Evolutionary conservation across 225 moss, liverwort and hornwort species (phyloP).

Genomic region (Lunularia cruciata): DNA sequence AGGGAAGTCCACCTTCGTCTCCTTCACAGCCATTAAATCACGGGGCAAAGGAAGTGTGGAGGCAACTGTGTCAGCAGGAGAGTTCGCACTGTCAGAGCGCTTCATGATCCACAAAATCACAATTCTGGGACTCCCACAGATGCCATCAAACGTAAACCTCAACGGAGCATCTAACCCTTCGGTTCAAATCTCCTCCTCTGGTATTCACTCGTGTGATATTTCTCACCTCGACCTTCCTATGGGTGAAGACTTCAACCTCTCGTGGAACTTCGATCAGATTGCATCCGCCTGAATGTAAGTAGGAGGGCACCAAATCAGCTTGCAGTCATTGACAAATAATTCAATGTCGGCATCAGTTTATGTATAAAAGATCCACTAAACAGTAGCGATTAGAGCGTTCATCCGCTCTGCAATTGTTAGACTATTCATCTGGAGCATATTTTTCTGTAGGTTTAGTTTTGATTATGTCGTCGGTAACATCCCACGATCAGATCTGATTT

Average conservation of each 20-base stretch:
- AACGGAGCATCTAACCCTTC: neutral
- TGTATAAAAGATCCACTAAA: too few species aligned
- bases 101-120: conserved; percentile 21
- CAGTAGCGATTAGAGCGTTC: too few species aligned
- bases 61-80: conserved; percentile 39
- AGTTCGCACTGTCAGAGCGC: conserved; percentile 45
- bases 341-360: too few species aligned
- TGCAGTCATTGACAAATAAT: too few species aligned
- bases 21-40: conserved; percentile 39
- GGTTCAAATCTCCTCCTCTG: neutral
- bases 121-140: conserved; percentile 25
- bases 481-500: too few species aligned
- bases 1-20: conserved; percentile 51
- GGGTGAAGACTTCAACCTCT: neutral
- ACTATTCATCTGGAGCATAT: too few species aligned
- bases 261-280: neutral
- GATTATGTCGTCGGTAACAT: too few species aligned
- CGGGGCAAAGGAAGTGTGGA: conserved; percentile 34
- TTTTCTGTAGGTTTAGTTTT: too few species aligned
- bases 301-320: too few species aligned
- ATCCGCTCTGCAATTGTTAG: too few species aligned
- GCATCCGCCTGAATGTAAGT: neutral
- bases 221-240: neutral
- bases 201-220: neutral
- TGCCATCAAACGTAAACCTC: neutral